These are phyloP conservation scores for Ganoderma boninense DNA, from an alignment of 1,284 basidiomycete genomes.

Conservation along the genomic window DNA sequence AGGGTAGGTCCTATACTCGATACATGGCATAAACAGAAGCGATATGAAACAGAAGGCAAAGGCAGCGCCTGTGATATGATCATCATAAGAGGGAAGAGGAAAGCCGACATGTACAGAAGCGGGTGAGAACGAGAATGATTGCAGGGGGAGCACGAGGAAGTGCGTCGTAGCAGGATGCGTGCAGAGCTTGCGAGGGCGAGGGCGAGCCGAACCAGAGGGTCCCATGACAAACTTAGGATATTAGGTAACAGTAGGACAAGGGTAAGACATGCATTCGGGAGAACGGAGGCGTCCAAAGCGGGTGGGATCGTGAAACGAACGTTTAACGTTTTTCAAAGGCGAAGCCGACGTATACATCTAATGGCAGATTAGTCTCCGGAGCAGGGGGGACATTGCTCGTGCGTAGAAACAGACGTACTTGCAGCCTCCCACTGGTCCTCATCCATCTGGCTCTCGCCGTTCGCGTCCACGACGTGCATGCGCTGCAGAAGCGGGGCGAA, in stretches of 20 bases:
- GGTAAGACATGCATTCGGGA: neutral
- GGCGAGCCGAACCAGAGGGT: neutral
- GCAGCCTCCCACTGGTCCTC: slow-evolving; percentile 96
- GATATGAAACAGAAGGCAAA: neutral
- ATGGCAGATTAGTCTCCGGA: neutral
- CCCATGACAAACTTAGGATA: neutral
- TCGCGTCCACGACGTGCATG: slow-evolving; percentile 89
- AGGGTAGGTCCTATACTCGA: slow-evolving; percentile 9
- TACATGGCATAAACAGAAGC: slow-evolving; percentile 12
- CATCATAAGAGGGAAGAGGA: neutral
- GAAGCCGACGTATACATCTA: slow-evolving; percentile 71
- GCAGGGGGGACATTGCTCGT: neutral
- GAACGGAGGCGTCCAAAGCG: neutral
- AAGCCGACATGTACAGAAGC: neutral
- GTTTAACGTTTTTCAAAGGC: slow-evolving; percentile 33
- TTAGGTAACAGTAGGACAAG: slow-evolving; percentile 7
- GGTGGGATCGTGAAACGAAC: neutral
- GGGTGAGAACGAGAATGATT: neutral
- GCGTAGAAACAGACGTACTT: slow-evolving; percentile 65
- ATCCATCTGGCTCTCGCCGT: slow-evolving; percentile 90
- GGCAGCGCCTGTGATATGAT: neutral
- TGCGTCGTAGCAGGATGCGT: neutral
- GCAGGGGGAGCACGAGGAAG: neutral
- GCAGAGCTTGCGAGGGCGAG: neutral
- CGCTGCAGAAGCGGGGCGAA: slow-evolving; percentile 81